Percentiles rank a stretch among this genome's conserved stretches.
Conservation (phyloP, 2,329 filamentous ascomycete species). For the Aureobasidium mangrovei region DNA sequence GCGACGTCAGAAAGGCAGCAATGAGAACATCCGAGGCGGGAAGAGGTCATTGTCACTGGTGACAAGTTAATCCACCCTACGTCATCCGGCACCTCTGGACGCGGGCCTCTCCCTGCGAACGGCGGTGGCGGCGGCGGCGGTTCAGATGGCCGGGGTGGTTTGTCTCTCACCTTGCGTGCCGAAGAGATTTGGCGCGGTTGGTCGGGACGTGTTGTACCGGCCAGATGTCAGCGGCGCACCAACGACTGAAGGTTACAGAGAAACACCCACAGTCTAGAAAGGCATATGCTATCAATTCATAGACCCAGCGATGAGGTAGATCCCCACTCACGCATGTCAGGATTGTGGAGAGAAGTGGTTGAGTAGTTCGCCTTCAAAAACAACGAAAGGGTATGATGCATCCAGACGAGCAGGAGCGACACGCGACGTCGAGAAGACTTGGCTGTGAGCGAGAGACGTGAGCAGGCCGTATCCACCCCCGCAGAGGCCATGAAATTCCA, state of each 20-base stretch:
- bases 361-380: neutral
- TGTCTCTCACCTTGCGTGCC: neutral
- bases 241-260: neutral
- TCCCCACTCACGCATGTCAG: neutral
- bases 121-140: constrained; percentile 1
- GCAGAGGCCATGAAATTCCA: neutral
- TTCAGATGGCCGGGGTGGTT: neutral
- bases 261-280: neutral
- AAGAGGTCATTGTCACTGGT: neutral
- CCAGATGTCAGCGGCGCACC: neutral
- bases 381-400: neutral
- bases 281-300: constrained; percentile 1
- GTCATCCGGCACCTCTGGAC: neutral
- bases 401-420: neutral
- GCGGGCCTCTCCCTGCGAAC: neutral
- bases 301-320: neutral
- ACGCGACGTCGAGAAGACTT: neutral
- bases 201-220: neutral
- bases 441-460: neutral
- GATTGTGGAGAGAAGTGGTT: neutral
- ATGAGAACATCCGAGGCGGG: neutral
- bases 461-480: neutral
- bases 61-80: neutral
- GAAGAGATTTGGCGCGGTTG: neutral
- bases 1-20: constrained; percentile 7